Evolutionary conservation across 768 basidiomycete genomes (phyloP).

Genomic region (Pisolithus albus): DNA sequence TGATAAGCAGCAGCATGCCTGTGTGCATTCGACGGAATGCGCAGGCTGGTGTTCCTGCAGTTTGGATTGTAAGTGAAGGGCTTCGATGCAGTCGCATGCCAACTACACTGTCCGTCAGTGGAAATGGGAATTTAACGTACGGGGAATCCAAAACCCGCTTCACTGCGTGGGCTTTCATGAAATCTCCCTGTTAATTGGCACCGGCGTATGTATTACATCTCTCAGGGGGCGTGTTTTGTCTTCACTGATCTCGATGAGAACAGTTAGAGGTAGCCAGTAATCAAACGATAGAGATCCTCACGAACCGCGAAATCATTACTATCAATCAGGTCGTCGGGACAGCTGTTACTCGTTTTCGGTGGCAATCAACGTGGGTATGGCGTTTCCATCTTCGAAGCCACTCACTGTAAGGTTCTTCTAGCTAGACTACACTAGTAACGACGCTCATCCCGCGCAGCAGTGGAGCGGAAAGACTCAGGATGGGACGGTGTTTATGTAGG

Average conservation of each 20-base stretch:
- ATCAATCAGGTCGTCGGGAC: slow-evolving; percentile 62
- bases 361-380: slow-evolving; percentile 56
- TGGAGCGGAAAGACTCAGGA: slow-evolving; percentile 64
- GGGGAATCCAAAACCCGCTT: slow-evolving; percentile 67
- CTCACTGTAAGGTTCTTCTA: slow-evolving; percentile 5
- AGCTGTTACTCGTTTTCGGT: slow-evolving; percentile 59
- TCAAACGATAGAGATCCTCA: slow-evolving; percentile 51
- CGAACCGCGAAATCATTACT: slow-evolving; percentile 56
- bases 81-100: neutral
- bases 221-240: slow-evolving; percentile 2
- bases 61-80: slow-evolving; percentile 44
- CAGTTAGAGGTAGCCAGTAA: slow-evolving; percentile 47
- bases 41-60: slow-evolving; percentile 21
- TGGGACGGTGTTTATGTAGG: slow-evolving; percentile 63
- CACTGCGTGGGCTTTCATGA: slow-evolving; percentile 68
- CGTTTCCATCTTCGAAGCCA: neutral
- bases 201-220: slow-evolving; percentile 35
- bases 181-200: slow-evolving; percentile 61
- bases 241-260: neutral
- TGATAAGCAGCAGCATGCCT: slow-evolving; percentile 33
- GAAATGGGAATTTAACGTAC: slow-evolving; percentile 53
- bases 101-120: slow-evolving; percentile 30
- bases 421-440: slow-evolving; percentile 33
- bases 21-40: neutral
- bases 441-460: slow-evolving; percentile 55